Evolutionary conservation across 2,329 filamentous ascomycete species (phyloP), one percentile per base, ranked within the genome.

Genomic region (Colletotrichum magnum): DNA sequence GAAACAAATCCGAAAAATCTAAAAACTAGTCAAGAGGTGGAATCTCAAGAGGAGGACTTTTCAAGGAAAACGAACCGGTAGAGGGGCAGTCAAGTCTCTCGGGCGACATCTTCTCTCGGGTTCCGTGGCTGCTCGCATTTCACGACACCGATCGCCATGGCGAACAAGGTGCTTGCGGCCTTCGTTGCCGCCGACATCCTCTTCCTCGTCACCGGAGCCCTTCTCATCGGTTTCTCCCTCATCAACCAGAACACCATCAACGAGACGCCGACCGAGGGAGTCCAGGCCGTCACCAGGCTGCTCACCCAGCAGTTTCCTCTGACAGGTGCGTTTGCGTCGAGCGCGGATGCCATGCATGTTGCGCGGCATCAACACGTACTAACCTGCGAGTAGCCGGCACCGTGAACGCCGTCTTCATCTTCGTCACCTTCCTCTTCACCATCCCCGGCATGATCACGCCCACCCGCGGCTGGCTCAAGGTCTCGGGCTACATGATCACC

Each of bases 391-490:
- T 71, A 88, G 92, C 90, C 60, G 92, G 90, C 68, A 89, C 95
- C 72, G 90, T 86, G 76, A 95, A 95, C 79, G 88, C 90, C 70
- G 85, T 90, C 75, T 84, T 95, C 75, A 88, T 94, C 77, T 90
- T 95, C 79, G 76, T 89, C 74, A 90, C 91, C 26, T 94, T 94
- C 79, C 75, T 91, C 64, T 77, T 90, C 70, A 92, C 92, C 6
- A 80, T 96, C 16, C 92, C 92, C 3, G 92, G 89, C n/a, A 82
- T 95, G 64, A 85, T 91, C 71, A 88, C 92, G 68, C 88, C 89
- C 5, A 88, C 86, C 58, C 87, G 92, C 72, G 85, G 86, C 72
- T 93, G 90, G 89, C 86, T 95, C 74, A 93, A 94, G 79, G 71
- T 90, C 16, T 89, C 91, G 66, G 90, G 88, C 57, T 92, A 89